Conservation (phyloP, 139 green algal species). For the Coccomyxa sp. region DNA sequence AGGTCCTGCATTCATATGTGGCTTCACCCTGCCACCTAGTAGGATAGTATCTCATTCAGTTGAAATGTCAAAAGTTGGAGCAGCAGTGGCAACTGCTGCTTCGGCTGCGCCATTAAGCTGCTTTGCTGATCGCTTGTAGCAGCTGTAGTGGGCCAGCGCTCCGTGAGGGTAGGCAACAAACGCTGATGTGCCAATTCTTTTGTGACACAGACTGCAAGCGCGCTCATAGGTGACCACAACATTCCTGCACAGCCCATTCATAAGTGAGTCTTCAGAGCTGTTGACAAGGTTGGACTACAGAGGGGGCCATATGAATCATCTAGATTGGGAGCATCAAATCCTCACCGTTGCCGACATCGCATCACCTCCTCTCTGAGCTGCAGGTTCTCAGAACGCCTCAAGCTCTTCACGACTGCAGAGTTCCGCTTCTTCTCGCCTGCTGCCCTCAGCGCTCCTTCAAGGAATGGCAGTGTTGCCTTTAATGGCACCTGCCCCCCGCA, state of each 20-base stretch:
- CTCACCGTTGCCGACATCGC: conserved; percentile 31
- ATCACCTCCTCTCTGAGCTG: conserved; percentile 53
- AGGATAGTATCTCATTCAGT: too few relatives aligned
- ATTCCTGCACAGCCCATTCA: conserved; percentile 17
- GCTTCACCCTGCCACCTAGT: too few relatives aligned
- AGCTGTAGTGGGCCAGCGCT: conserved; percentile 72
- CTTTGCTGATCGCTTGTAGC: conserved; percentile 35
- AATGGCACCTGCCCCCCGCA: conserved; percentile 29
- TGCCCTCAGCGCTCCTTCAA: conserved; percentile 53
- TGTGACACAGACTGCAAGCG: conserved; percentile 78
- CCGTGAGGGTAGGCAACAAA: conserved; percentile 70
- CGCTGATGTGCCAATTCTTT: conserved; percentile 67
- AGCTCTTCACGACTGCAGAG: conserved; percentile 45
- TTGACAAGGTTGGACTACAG: neutral
- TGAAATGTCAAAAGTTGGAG: too few relatives aligned
- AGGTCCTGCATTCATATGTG: too few relatives aligned
- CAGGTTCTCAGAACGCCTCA: conserved; percentile 57
- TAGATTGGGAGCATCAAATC: neutral
- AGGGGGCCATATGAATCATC: neutral
- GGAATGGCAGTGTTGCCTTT: conserved; percentile 50
- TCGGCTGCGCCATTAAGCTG: too few relatives aligned
- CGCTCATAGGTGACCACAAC: conserved; percentile 66
- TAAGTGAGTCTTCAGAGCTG: neutral
- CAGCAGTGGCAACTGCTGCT: too few relatives aligned
- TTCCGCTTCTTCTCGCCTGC: conserved; percentile 55